Conservation (phyloP, 805 yeast genomes). For the Torulaspora franciscae region DNA sequence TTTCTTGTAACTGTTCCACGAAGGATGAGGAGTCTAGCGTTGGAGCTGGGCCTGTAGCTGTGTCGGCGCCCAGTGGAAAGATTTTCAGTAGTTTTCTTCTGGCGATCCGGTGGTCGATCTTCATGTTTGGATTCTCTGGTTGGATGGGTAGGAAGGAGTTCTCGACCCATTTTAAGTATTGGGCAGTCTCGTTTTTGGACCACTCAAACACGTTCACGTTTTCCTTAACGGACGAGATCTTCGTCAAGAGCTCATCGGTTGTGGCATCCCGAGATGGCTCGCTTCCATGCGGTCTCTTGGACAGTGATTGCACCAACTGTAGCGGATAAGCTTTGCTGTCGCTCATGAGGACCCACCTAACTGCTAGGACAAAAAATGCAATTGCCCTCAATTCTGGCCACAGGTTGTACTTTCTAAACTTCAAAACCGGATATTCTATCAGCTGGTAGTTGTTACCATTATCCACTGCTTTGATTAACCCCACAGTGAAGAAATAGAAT, state of each 20-base stretch:
- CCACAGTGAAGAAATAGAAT: conserved; percentile 19
- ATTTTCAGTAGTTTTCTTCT: conserved; percentile 27
- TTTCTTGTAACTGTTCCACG: conserved; percentile 27
- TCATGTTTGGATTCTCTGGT: conserved; percentile 12
- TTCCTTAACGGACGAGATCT: conserved; percentile 6
- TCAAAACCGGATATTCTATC: conserved; percentile 8
- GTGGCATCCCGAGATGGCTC: conserved; percentile 9
- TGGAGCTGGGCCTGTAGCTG: background rate
- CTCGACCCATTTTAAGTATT: conserved; percentile 32
- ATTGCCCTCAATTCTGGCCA: conserved; percentile 24
- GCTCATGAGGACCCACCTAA: conserved; percentile 21
- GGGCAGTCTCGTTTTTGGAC: conserved; percentile 19
- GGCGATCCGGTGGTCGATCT: conserved; percentile 33
- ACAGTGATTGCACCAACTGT: conserved; percentile 9
- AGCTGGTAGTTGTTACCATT: conserved; percentile 12
- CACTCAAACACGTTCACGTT: conserved; percentile 16
- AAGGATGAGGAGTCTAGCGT: conserved; percentile 7
- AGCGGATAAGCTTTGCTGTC: conserved; percentile 17
- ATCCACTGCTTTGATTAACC: conserved; percentile 12
- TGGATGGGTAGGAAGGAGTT: conserved; percentile 20
- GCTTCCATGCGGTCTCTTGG: conserved; percentile 2
- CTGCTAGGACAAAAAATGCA: conserved; percentile 22
- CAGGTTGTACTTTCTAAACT: conserved; percentile 11
- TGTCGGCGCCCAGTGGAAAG: conserved; percentile 21
- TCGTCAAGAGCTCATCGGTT: conserved; percentile 8